Evolutionary conservation across 306 rosid species (phyloP), one percentile per base, ranked within the genome.

Genomic region (Rosa lucieae): DNA sequence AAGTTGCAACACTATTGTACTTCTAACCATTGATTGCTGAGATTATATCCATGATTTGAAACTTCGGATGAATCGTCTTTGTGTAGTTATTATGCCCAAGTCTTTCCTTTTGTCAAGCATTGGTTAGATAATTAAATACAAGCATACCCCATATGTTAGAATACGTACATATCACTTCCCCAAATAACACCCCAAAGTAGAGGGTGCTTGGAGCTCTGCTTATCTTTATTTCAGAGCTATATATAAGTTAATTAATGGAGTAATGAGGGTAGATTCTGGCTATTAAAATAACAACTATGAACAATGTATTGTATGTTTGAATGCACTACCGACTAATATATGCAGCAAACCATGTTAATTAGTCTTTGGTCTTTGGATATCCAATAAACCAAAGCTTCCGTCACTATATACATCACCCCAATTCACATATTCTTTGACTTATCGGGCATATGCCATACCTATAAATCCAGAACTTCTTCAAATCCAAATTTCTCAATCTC

Each of bases 321-420:
- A 12, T 70, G 15, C 56, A 43, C 40, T 70, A 61, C 67, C 67
- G 40, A 61, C 40, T n/a, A 5, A 23, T 8, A n/a, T 21, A 69
- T 20, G 49, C 26, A 17, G 29, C 9, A 26, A 39, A 26, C 26
- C 72, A 62, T 62, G 79, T 26, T 75, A 43, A 15, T n/a, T 32
- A 11, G 37, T 32, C 37, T 32, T 32, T 32, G 3, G 17, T 47
- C 6, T 55, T 47, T 47, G 11, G 49, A 76, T 23, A 46, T 44
- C 23, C 11, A 55, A 6, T 5, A 5, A 1, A n/a, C 17, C 14
- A 7, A 40, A 42, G n/a, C 42, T 42, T 23, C 13, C 66, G 82
- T 61, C 78, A 71, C 40, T 32, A 71, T 37, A 29, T 70, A 3
- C 82, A 2, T 79, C 49, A 15, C 66, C 18, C 37, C 21, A 29